Evolutionary conservation across 2,329 filamentous ascomycete genomes (phyloP).

Genomic region (Arthrobotrys entomopaga): DNA sequence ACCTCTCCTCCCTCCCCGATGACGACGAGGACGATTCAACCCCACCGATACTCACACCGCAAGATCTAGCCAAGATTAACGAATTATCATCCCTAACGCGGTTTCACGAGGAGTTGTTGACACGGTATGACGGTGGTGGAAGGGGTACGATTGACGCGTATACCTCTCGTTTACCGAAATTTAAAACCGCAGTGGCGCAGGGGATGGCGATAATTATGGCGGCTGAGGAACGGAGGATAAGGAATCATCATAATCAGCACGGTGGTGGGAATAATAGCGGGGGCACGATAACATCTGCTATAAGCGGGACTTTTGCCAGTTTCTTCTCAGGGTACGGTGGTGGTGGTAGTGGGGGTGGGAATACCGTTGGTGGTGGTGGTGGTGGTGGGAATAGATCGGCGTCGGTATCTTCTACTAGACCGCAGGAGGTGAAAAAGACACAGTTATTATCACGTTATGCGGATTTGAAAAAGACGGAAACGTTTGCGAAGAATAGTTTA

Average conservation of each 20-base stretch:
- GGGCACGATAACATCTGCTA: not conserved
- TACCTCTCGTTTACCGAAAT: conserved; percentile 37
- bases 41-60: conserved; percentile 31
- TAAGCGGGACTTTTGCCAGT: conserved; percentile 18
- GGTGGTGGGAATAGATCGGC: not conserved
- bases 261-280: not conserved
- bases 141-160: conserved; percentile 23
- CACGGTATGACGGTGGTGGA: not conserved
- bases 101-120: conserved; percentile 22
- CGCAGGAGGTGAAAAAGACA: conserved; percentile 52
- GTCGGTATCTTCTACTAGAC: not conserved
- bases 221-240: conserved; percentile 31
- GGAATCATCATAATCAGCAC: not conserved
- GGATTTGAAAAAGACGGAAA: conserved; percentile 49
- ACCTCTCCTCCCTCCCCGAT: conserved; percentile 32
- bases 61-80: conserved; percentile 51
- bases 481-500: conserved; percentile 45
- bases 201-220: conserved; percentile 53
- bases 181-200: conserved; percentile 45
- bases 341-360: not conserved
- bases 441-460: conserved; percentile 44
- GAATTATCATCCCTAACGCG: conserved; percentile 31
- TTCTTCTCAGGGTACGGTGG: conserved; percentile 23
- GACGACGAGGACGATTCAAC: conserved; percentile 43
- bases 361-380: not conserved